These are phyloP conservation scores for Cokeromyces recurvatus DNA, from an alignment of 371 early-diverging fungal genomes.

Conservation along the genomic window DNA sequence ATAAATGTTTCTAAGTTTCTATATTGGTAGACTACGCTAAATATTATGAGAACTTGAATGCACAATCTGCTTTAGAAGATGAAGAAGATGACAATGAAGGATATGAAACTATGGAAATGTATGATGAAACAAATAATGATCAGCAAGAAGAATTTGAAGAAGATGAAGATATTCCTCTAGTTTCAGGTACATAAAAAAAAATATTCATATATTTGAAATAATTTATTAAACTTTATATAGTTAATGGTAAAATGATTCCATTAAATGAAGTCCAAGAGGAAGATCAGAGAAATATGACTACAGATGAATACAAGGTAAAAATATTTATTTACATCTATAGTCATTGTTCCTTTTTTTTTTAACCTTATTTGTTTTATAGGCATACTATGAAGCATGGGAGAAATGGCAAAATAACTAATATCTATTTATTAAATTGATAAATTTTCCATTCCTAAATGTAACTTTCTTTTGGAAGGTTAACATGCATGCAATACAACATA, in stretches of 20 bases:
- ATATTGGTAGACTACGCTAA: conserved; percentile 33
- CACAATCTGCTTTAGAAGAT: too few species aligned
- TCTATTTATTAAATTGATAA: background rate
- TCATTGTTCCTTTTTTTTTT: background rate
- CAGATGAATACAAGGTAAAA: conserved; percentile 52
- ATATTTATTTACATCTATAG: background rate
- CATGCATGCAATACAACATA: too few species aligned
- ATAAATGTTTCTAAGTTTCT: background rate
- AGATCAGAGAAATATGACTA: conserved; percentile 53
- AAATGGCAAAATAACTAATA: conserved; percentile 31
- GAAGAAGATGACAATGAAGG: conserved; percentile 5
- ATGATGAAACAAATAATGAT: conserved; percentile 2
- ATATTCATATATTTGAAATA: too few species aligned
- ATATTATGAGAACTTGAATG: conserved; percentile 38
- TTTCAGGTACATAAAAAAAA: conserved; percentile 30
- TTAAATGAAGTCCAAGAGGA: conserved; percentile 55
- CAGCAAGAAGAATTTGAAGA: conserved; percentile 29
- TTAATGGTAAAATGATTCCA: conserved; percentile 49
- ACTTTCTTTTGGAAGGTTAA: conserved; percentile 7
- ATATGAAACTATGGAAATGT: background rate
- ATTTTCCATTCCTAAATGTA: conserved; percentile 4
- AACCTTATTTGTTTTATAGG: conserved; percentile 15
- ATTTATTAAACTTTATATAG: conserved; percentile 7
- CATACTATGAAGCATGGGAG: conserved; percentile 50
- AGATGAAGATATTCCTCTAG: conserved; percentile 38